Conservation (phyloP, 371 early-diverging fungal genomes). For the Mucor velutinosus region DNA sequence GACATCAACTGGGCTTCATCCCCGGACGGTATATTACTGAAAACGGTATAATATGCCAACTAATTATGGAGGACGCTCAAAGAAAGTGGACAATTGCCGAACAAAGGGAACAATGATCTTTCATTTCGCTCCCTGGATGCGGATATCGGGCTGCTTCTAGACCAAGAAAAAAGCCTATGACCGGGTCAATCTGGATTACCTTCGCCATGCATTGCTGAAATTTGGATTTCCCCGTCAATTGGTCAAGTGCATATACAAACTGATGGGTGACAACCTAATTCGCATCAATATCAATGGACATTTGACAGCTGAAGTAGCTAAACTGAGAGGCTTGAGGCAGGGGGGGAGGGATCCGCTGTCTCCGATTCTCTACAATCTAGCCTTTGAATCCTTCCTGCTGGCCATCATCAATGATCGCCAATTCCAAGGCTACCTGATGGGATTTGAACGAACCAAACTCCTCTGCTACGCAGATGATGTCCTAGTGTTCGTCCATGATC, state of each 20-base stretch:
- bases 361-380: conserved; percentile 19
- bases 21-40: conserved; percentile 6
- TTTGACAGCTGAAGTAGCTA: neutral
- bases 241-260: neutral
- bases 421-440: neutral
- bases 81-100: neutral
- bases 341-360: conserved; percentile 20
- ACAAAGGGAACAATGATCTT: neutral
- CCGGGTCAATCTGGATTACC: conserved; percentile 14
- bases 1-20: conserved; percentile 13
- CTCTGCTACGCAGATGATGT: conserved; percentile 11
- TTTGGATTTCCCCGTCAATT: conserved; percentile 16
- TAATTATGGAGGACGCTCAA: neutral
- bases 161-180: conserved; percentile 26
- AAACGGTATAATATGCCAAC: neutral
- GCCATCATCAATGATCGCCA: neutral
- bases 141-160: conserved; percentile 11
- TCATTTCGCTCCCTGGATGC: neutral
- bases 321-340: conserved; percentile 14
- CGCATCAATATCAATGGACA: neutral
- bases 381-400: conserved; percentile 7
- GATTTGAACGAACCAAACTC: neutral
- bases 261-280: neutral
- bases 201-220: neutral
- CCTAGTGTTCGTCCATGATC: neutral